phyloP scores from a whole-genome alignment of 2,329 filamentous ascomycete genomes.

The Cordyceps cateniannulata region DNA sequence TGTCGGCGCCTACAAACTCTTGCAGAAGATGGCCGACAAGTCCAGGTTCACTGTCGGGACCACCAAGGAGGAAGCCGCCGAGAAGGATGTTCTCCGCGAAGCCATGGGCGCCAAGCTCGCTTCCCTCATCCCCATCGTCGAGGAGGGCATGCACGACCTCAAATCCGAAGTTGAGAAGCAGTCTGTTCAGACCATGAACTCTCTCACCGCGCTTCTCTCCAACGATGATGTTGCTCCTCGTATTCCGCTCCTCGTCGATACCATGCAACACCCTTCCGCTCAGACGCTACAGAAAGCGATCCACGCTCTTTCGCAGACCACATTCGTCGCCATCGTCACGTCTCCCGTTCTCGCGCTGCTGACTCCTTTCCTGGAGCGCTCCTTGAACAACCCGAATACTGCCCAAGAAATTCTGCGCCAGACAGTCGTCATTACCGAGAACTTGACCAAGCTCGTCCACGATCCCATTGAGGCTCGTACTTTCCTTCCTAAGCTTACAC shows the following conservation, averaged over 20 bases:
- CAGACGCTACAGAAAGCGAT: conserved; percentile 92
- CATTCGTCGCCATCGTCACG: conserved; percentile 95
- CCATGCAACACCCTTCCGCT: conserved; percentile 88
- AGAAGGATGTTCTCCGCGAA: conserved; percentile 86
- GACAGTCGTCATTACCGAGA: conserved; percentile 94
- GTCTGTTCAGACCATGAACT: conserved; percentile 85
- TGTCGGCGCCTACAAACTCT: conserved; percentile 74
- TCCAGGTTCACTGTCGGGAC: conserved; percentile 74
- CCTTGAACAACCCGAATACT: conserved; percentile 84
- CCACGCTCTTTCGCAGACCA: conserved; percentile 92
- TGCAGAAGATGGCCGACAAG: conserved; percentile 94
- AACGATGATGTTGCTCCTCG: conserved; percentile 95
- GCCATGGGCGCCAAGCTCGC: conserved; percentile 86
- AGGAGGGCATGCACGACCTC: conserved; percentile 92
- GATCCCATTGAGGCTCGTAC: conserved; percentile 88
- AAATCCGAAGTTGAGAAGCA: conserved; percentile 86
- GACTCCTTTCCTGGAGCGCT: conserved; percentile 89
- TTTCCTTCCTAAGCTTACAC: conserved; percentile 90
- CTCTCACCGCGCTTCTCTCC: conserved; percentile 79
- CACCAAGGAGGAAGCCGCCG: conserved; percentile 74
- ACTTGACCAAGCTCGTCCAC: conserved; percentile 96
- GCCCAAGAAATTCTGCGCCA: conserved; percentile 91
- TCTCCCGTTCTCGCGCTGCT: conserved; percentile 91
- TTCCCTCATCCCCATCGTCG: conserved; percentile 81
- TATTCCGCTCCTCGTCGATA: conserved; percentile 86